Percentiles rank a stretch among this genome's conserved stretches.
Evolutionary conservation across 352 stramenopile species (phyloP).

Genomic region (Globisporangium ultimum): DNA sequence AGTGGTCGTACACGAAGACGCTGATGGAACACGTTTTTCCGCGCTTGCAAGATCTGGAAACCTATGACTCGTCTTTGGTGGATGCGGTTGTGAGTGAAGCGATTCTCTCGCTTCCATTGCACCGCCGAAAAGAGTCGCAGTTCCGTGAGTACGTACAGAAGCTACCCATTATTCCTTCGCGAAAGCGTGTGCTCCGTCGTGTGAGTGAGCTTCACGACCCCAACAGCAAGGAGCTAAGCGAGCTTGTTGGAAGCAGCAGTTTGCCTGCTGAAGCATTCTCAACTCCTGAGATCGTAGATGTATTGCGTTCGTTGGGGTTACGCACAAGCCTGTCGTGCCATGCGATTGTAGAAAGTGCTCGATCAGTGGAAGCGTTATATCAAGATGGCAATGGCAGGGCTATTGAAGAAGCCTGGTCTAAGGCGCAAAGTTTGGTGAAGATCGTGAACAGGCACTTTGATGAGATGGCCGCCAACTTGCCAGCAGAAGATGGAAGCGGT

Average conservation of each 20-base stretch:
- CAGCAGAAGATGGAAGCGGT: conserved; percentile 8
- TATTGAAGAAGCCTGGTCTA: conserved; percentile 25
- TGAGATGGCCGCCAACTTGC: conserved; percentile 29
- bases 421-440: conserved; percentile 52
- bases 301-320: conserved; percentile 53
- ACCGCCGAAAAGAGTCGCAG: conserved; percentile 41
- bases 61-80: conserved; percentile 28
- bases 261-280: conserved; percentile 54
- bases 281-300: conserved; percentile 37
- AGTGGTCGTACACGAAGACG: conserved; percentile 53
- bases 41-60: conserved; percentile 31
- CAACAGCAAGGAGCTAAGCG: conserved; percentile 55
- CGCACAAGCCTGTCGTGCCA: conserved; percentile 61
- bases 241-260: conserved; percentile 63
- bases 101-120: conserved; percentile 43
- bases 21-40: conserved; percentile 67
- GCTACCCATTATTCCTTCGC: conserved; percentile 48
- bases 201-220: conserved; percentile 69
- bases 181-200: conserved; percentile 42
- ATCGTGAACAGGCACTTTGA: conserved; percentile 82
- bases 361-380: conserved; percentile 54
- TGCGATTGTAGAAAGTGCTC: conserved; percentile 66
- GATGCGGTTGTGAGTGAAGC: conserved; percentile 48
- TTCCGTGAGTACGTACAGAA: conserved; percentile 49
- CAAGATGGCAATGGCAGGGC: conserved; percentile 15